Evolutionary conservation across 495 filamentous ascomycete species (phyloP), one percentile per base, ranked within the genome.

Genomic region (Aspergillus affinis): DNA sequence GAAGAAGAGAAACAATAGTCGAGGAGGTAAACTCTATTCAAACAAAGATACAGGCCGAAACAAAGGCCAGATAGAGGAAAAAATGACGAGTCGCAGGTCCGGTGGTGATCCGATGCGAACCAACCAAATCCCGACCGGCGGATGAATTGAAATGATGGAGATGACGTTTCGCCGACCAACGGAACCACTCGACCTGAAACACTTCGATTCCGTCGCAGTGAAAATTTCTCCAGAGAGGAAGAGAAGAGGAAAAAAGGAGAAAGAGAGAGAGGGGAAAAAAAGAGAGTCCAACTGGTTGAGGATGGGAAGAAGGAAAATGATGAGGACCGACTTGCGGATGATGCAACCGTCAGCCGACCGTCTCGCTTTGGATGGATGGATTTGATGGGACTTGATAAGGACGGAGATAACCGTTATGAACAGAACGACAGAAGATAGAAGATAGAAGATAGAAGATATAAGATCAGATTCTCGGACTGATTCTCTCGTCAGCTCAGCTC

Each of bases 1-100:
- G 47, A 51, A 44, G 18, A 53, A 53, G 4, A n/a, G 44, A 36
- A 46, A 54, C 32, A 29, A 59, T 17, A 55, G 51, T 47, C 51
- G 41, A 61, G 52, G 46, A 52, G 20, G 6, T 13, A 21, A 13
- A 17, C 2, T 26, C 46, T 7, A 21, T 3, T n/a, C 15, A 49
- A 20, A 10, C 19, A 19, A 20, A 9, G 48, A 20, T 4, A 26
- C 48, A 0, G 21, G 48, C 0, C 36, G 10, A 41, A 41, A 41
- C 13, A 17, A 13, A 41, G 47, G 47, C 17, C 47, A 49, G 47
- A 49, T 49, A 20, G 47, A 17, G 23, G 23, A 4, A 6, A 17
- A 49, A 20, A 9, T 20, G 47, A 19, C 47, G 19, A 49, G 21
- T 26, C 18, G 21, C 47, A 49, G 7, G 19, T 13, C 47, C 19